Conservation (phyloP, 441 rosid species). For the Corymbia citriodora region DNA sequence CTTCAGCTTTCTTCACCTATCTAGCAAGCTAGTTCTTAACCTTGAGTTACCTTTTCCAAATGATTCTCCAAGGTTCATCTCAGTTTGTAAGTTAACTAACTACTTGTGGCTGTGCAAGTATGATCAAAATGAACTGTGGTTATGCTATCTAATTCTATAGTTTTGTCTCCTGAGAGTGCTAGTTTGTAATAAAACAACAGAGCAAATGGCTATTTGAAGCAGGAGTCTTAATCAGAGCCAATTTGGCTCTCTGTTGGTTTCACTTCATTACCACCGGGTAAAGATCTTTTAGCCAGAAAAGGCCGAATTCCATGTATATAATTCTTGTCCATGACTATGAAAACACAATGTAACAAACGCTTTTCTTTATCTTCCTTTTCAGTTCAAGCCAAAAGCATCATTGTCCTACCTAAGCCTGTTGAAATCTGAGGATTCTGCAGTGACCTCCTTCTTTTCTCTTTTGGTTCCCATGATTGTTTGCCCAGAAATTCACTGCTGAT, state of each 20-base stretch:
- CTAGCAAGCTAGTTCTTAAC: background rate
- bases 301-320: background rate
- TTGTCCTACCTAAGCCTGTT: background rate
- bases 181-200: background rate
- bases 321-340: background rate
- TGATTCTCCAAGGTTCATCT: background rate
- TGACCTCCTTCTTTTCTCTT: background rate
- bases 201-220: background rate
- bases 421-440: background rate
- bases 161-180: background rate
- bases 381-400: background rate
- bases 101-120: background rate
- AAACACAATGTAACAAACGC: background rate
- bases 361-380: background rate
- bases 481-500: background rate
- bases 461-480: background rate
- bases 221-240: background rate
- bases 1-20: background rate
- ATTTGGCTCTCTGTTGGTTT: background rate
- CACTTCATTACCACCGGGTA: background rate
- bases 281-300: background rate
- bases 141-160: background rate
- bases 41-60: background rate
- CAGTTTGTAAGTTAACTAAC: background rate
- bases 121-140: background rate